phyloP scores from a whole-genome alignment of 2,329 filamentous ascomycete genomes.

The Nemania bipapillata region DNA sequence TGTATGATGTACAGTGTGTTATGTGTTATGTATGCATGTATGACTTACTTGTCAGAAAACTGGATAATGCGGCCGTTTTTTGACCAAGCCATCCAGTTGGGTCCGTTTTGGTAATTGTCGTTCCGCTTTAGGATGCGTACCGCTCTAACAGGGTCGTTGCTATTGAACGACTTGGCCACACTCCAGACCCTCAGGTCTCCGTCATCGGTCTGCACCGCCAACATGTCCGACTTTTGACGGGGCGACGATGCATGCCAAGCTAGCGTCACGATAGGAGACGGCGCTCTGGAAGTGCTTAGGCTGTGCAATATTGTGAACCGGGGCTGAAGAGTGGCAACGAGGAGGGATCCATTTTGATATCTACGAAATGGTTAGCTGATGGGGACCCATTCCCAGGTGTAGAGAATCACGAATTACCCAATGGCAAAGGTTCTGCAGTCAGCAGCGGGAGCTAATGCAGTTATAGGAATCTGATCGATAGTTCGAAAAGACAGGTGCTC shows the following conservation, averaged over 20 bases:
- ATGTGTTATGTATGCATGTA: conserved; percentile 29
- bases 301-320: conserved; percentile 95
- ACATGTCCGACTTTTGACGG: conserved; percentile 96
- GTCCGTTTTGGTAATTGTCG: conserved; percentile 76
- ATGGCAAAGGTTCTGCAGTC: conserved; percentile 97
- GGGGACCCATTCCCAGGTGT: conserved; percentile 12
- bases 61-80: conserved; percentile 97
- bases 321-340: conserved; percentile 89
- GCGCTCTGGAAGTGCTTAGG: conserved; percentile 81
- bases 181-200: conserved; percentile 97
- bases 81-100: conserved; percentile 98
- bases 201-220: conserved; percentile 90
- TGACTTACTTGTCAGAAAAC: conserved; percentile 82
- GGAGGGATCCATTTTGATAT: conserved; percentile 92
- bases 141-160: conserved; percentile 82
- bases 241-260: conserved; percentile 97
- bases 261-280: conserved; percentile 86
- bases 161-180: conserved; percentile 80
- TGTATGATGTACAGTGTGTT: too few species aligned
- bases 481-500: conserved; percentile 93
- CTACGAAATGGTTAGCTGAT: conserved; percentile 59
- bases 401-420: conserved; percentile 68
- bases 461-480: conserved; percentile 90
- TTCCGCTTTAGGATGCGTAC: conserved; percentile 86
- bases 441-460: conserved; percentile 85